A percentile compares a stretch with the other conserved stretches of the same genome.
phyloP scores from a whole-genome alignment of 1,284 basidiomycete genomes.

The Leccinum variabile region DNA sequence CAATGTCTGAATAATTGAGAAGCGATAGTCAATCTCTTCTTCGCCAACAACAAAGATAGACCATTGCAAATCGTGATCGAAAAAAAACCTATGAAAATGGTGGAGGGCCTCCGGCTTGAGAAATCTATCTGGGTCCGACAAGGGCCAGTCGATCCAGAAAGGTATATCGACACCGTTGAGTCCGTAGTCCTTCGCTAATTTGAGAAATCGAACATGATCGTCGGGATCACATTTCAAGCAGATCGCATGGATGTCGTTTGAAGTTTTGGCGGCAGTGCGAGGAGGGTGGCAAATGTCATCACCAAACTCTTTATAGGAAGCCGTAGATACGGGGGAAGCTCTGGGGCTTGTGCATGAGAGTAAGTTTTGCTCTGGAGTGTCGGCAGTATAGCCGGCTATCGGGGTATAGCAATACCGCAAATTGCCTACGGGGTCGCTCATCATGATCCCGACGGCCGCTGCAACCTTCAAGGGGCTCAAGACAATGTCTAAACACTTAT shows the following conservation, averaged over 20 bases:
- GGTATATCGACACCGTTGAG: not conserved
- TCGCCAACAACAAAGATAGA: not conserved
- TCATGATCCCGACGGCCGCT: not conserved
- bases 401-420: not conserved
- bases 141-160: not conserved
- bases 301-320: not conserved
- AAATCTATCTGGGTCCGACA: not conserved
- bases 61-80: conserved; percentile 2
- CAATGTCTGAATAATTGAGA: not conserved
- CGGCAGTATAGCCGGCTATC: not conserved
- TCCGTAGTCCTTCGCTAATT: not conserved
- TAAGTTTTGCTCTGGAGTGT: not conserved
- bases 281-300: not conserved
- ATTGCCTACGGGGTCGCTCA: not conserved
- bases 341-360: not conserved
- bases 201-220: not conserved
- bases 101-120: not conserved
- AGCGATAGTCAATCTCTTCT: not conserved
- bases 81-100: not conserved
- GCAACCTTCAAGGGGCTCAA: not conserved
- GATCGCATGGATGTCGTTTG: not conserved
- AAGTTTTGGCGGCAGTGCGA: not conserved
- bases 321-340: not conserved
- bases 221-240: not conserved
- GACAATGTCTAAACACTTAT: not conserved